phyloP scores from a whole-genome alignment of 78 protist species.

The Dictyostelium intermedium region DNA sequence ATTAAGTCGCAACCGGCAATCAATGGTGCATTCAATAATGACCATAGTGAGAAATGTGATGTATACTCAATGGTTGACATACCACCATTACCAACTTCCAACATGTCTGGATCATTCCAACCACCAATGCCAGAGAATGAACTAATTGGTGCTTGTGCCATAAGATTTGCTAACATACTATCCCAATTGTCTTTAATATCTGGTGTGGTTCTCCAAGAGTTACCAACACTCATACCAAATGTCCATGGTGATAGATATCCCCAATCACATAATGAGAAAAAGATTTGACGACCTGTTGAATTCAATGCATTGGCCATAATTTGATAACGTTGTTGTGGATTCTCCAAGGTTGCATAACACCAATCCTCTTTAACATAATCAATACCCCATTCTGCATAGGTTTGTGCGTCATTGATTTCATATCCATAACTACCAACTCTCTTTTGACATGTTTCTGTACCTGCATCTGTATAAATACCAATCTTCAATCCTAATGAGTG shows the following conservation, averaged over 20 bases:
- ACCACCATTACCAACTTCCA: constrained; percentile 87
- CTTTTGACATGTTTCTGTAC: constrained; percentile 88
- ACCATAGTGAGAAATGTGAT: constrained; percentile 85
- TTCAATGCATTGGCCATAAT: constrained; percentile 84
- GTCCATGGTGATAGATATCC: constrained; percentile 51
- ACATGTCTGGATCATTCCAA: constrained; percentile 86
- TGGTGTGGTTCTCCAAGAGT: constrained; percentile 86
- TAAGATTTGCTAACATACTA: constrained; percentile 41
- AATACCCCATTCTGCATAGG: constrained; percentile 85
- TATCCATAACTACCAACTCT: constrained; percentile 82
- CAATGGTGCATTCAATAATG: constrained; percentile 80
- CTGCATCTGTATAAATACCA: constrained; percentile 92
- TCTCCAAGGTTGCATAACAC: constrained; percentile 64
- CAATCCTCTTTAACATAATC: constrained; percentile 87
- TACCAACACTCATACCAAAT: constrained; percentile 77
- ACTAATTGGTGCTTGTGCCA: constrained; percentile 25
- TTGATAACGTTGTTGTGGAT: constrained; percentile 59
- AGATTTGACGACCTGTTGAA: constrained; percentile 78
- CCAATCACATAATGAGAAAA: constrained; percentile 89
- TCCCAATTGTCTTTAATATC: constrained; percentile 72
- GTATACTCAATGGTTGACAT: constrained; percentile 78
- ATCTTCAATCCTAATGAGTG: constrained; percentile 86
- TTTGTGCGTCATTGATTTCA: constrained; percentile 74
- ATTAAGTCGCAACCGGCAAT: constrained; percentile 83
- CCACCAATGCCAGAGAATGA: constrained; percentile 67